These are phyloP conservation scores for Niveomyces coronatus DNA, from an alignment of 2,329 filamentous ascomycete genomes.

Conservation along the genomic window DNA sequence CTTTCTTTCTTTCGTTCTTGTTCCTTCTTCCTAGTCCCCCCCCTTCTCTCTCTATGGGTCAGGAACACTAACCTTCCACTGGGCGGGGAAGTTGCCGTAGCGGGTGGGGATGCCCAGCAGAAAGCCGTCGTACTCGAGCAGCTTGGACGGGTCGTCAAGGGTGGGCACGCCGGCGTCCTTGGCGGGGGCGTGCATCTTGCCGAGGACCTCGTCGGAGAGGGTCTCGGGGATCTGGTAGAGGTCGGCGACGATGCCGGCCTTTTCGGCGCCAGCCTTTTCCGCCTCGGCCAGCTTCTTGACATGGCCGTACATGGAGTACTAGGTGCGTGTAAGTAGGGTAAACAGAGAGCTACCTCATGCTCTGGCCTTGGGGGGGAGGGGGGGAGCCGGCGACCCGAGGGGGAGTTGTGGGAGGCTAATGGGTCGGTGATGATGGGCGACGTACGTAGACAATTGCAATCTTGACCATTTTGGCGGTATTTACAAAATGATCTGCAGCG, in stretches of 20 bases:
- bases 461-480: constrained; percentile 61
- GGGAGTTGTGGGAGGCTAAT: not conserved
- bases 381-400: not conserved
- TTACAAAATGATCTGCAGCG: too few relatives aligned
- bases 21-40: too few relatives aligned
- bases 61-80: constrained; percentile 87
- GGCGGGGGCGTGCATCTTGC: constrained; percentile 81
- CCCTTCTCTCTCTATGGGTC: too few relatives aligned
- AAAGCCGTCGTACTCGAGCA: constrained; percentile 76
- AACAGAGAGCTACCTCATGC: constrained; percentile 9
- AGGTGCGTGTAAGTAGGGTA: not conserved
- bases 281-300: constrained; percentile 75
- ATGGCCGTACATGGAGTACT: constrained; percentile 96
- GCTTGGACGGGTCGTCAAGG: constrained; percentile 43
- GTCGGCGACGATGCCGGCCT: constrained; percentile 71
- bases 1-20: too few relatives aligned
- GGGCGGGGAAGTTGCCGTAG: constrained; percentile 93
- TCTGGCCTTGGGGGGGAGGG: constrained; percentile 2
- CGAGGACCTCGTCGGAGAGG: constrained; percentile 68
- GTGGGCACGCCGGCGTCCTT: constrained; percentile 61
- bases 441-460: constrained; percentile 83
- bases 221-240: constrained; percentile 88
- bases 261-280: constrained; percentile 82
- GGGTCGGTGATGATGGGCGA: constrained; percentile 16
- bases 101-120: constrained; percentile 91